Evolutionary conservation across 1,284 basidiomycete species (phyloP), one percentile per base, ranked within the genome.

Genomic region (Marasmius fiardii): DNA sequence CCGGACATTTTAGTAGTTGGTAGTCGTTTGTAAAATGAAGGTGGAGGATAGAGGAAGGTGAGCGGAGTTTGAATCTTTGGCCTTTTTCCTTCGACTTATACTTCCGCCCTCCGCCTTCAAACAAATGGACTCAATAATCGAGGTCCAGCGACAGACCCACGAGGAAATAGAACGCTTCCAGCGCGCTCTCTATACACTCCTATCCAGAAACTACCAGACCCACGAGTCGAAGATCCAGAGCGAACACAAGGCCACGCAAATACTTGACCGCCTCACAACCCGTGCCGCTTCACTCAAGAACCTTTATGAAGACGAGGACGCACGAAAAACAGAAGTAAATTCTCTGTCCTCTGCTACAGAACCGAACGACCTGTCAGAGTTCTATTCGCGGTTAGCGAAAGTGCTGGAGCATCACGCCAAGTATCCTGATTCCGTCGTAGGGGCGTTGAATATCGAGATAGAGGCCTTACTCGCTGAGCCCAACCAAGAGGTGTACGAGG

Each of bases 371-470:
- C 78, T 98, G 50, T 85, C 86, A 48, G 92, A 95, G 70, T 99
- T 99, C 78, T 99, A 99, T 76, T 77, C 85, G 67, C 88, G 96
- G 70, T 87, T 99, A 74, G 88, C 85, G 67, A 92, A 90, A 80
- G 86, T 99, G 71, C 93, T 95, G 76, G 94, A 96, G 67, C 94
- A 98, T 80, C 90, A 98, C 80, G 82, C 83, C 71, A 94, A 93
- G 78, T 97, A 98, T 80, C 94, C 93, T 73, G 89, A 93, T 75
- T 79, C 88, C 73, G 81, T 86, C 68, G 78, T 88, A 75, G 85
- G 86, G 68, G 85, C 87, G 62, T 86, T 93, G 72, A 83, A 93
- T 70, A 77, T 85, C 58, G 92, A 95, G 74, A 79, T 95, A 61
- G 85, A 88, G 54, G 82, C 86, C 65, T 80, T 95, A 64, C 73